Percentiles rank a stretch among this genome's conserved stretches.
phyloP scores from a whole-genome alignment of 2,329 filamentous ascomycete genomes.

The Xylariaceae sp. region DNA sequence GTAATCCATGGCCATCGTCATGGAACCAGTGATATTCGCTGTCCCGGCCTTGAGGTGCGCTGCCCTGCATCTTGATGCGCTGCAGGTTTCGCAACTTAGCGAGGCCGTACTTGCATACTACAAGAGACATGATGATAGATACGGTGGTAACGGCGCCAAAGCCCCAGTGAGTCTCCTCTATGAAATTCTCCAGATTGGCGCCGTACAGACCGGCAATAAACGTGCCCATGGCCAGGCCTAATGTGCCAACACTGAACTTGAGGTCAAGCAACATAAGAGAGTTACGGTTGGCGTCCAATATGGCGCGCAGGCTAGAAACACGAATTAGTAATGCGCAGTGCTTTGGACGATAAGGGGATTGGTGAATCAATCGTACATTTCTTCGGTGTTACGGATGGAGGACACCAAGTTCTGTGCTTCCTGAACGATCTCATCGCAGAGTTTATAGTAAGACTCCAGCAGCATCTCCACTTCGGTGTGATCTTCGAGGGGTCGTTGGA shows the following conservation, averaged over 20 bases:
- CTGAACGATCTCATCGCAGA: conserved; percentile 96
- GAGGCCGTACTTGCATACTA: conserved; percentile 80
- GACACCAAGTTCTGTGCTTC: conserved; percentile 88
- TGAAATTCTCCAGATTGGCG: conserved; percentile 98
- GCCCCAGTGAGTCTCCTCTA: conserved; percentile 86
- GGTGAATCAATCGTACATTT: conserved; percentile 62
- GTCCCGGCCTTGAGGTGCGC: conserved; percentile 16
- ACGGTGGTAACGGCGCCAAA: conserved; percentile 69
- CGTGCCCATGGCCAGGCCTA: conserved; percentile 90
- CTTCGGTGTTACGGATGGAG: conserved; percentile 94
- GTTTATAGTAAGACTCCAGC: conserved; percentile 93
- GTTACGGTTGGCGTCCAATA: conserved; percentile 96
- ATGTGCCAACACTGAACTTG: conserved; percentile 90
- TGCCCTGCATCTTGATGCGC: conserved; percentile 33
- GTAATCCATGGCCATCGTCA: conserved; percentile 45
- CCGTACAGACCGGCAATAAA: conserved; percentile 98
- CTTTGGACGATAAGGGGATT: not conserved
- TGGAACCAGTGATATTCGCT: conserved; percentile 39
- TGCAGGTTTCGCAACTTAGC: conserved; percentile 64
- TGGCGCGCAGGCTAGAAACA: conserved; percentile 74
- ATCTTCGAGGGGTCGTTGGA: conserved; percentile 70
- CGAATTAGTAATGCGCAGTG: conserved; percentile 22
- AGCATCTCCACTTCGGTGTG: conserved; percentile 97
- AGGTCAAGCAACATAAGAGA: conserved; percentile 95
- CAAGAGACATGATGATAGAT: conserved; percentile 65